Conservation (phyloP, 331 rosid genomes). For the Phaseolus coccineus region DNA sequence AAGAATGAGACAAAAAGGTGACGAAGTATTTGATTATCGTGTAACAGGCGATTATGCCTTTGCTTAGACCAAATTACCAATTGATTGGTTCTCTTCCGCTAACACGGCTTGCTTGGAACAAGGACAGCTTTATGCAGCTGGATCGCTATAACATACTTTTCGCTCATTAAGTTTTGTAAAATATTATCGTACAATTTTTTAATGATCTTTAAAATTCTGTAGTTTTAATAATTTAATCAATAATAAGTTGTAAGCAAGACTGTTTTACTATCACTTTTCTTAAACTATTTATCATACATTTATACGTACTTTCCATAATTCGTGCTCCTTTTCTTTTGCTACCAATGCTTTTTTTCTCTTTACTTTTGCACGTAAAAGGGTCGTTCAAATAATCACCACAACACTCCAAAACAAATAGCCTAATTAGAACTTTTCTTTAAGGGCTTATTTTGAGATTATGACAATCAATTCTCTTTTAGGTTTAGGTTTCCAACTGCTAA, state of each 20-base stretch:
- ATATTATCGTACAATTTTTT: too few species aligned
- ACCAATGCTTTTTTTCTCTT: constrained; percentile 16
- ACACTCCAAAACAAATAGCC: not conserved
- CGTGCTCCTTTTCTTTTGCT: constrained; percentile 26
- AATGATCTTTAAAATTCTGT: too few species aligned
- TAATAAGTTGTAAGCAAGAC: too few species aligned
- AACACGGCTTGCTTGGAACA: not conserved
- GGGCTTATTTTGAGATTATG: too few species aligned
- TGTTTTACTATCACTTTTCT: too few species aligned
- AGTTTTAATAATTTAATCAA: too few species aligned
- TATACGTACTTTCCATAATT: not conserved
- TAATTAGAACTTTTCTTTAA: not conserved
- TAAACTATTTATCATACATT: not conserved
- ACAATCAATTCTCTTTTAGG: too few species aligned
- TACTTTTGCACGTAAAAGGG: constrained; percentile 3
- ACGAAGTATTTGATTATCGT: not conserved
- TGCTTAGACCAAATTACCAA: not conserved
- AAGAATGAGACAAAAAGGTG: not conserved
- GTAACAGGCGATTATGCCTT: not conserved
- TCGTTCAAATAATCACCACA: not conserved
- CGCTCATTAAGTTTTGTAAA: too few species aligned
- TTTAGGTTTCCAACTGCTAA: too few species aligned
- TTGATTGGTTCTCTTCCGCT: constrained; percentile 8
- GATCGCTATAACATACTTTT: not conserved
- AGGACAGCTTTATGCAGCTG: not conserved